Evolutionary conservation across 495 filamentous ascomycete genomes (phyloP).

Genomic region (Xylaria acuta): DNA sequence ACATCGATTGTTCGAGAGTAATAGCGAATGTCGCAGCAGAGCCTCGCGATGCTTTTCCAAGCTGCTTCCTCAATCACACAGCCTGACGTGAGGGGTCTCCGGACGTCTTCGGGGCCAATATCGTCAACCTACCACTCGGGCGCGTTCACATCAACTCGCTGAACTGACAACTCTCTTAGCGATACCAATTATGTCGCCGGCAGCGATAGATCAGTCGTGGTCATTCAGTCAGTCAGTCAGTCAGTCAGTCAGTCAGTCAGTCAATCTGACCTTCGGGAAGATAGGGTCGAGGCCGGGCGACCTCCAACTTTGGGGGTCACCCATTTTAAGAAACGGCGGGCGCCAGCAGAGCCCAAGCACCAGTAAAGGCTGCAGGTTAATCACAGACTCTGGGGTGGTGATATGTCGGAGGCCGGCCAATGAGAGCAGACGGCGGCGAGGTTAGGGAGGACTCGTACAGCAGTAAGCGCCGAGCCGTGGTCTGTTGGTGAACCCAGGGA

Average conservation of each 20-base stretch:
- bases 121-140: neutral
- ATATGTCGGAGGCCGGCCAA: slow-evolving; percentile 37
- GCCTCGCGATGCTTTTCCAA: slow-evolving; percentile 1
- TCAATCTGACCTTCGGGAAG: slow-evolving; percentile 30
- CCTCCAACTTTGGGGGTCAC: slow-evolving; percentile 35
- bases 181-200: slow-evolving; percentile 3
- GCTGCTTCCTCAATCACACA: neutral
- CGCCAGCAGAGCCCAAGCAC: slow-evolving; percentile 28
- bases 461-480: slow-evolving; percentile 42
- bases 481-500: slow-evolving; percentile 29
- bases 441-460: slow-evolving; percentile 22
- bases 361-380: slow-evolving; percentile 35
- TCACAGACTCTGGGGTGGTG: slow-evolving; percentile 40
- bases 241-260: neutral
- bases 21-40: neutral
- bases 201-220: slow-evolving; percentile 1
- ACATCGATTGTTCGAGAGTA: neutral
- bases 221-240: too few species aligned
- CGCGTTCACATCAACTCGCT: slow-evolving; percentile 21
- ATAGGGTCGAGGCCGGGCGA: slow-evolving; percentile 31
- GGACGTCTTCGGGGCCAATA: neutral
- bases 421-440: slow-evolving; percentile 32
- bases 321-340: slow-evolving; percentile 37
- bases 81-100: neutral
- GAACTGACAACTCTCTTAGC: neutral